Evolutionary conservation across 2,329 filamentous ascomycete genomes (phyloP), one percentile per base, ranked within the genome.

Genomic region (Colletotrichum phormii): DNA sequence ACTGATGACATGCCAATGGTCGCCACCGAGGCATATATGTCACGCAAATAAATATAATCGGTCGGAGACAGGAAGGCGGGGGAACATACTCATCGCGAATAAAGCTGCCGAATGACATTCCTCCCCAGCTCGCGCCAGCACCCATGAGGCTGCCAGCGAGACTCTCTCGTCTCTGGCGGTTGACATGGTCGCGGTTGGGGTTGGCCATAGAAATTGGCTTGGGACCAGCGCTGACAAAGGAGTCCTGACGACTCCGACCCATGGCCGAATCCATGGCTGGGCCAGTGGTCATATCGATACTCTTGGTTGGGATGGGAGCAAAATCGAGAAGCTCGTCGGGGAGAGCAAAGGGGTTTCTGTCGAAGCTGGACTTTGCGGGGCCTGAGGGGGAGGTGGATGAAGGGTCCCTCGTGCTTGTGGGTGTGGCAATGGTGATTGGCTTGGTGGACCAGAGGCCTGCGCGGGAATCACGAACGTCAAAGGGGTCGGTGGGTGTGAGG

Each of bases 61-160:
- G 22, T 13, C 18, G 54, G 54, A 58, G 59, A 29, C 66, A 76
- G 78, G 77, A 75, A 73, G 76, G 74, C 69, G 64, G 73, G 74
- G 71, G 73, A 72, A 61, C 96, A 91, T 91, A 99, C 97, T 99
- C 97, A 85, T 99, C 96, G 82, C 94, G 90, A 83, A 99, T 97
- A 88, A 97, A 98, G 80, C 96, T 98, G 75, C 96, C 96, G 76
- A 98, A 94, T 9, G 96, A 98, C 73, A 98, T 91, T 76, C 95
- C 96, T 80, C 96, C 96, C 95, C 96, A 99, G 84, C 95, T 98
- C 92, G 98, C 95, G 78, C 96, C 95, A 29, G 24, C 55, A 75
- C 92, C 93, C 84, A 92, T 90, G 71, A 92, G 82, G 79, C 90
- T 92, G 61, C 90, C 90, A 18, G 90, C 90, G 42, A 92, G 81